Evolutionary conservation across 768 basidiomycete species (phyloP), one percentile per base, ranked within the genome.

Genomic region (Lentinula detonsa): DNA sequence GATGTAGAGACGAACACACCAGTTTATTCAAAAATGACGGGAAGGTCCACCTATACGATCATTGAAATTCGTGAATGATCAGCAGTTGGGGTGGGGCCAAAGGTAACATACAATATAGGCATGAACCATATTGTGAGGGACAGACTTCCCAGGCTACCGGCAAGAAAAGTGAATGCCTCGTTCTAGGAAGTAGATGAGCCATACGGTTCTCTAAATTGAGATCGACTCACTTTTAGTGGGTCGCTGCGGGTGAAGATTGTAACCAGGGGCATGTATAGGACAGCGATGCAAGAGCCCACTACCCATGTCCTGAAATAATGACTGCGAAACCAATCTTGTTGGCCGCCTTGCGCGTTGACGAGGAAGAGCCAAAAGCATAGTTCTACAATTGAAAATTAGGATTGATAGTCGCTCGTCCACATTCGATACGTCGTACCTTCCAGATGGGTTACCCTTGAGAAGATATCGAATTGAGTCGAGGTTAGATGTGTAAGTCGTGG

Each of bases 331-430:
- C 91, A 94, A 66, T 90, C 81, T 66, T 83, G 85, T 63, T 87
- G 82, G 1, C 72, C 71, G 0, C 85, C 77, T 18, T 81, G 76
- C 2, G 87, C 76, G 60, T 88, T 88, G 53, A 93, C 76, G 40
- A 94, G 81, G 75, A 91, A 94, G 11, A 93, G 73, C 91, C 92
- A 93, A 70, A 94, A 94, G 66, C 90, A 93, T 0, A 93, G 77
- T 66, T 94, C 91, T 91, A 61, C 54, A 49, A 63, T 35, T 63
- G 61, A 53, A 55, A 18, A 60, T 31, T 4, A 45, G 51, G 49
- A 34, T 28, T 37, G 42, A 35, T n/a, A 28, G 8, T 28, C 18
- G 10, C 8, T 39, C 13, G 37, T 28, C 15, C 55, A 0, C 23
- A 33, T 28, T 56, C 15, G 11, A 40, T 34, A 40, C 9, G 10